phyloP scores from a whole-genome alignment of 2,329 filamentous ascomycete species.

The Escovopsis weberi region DNA sequence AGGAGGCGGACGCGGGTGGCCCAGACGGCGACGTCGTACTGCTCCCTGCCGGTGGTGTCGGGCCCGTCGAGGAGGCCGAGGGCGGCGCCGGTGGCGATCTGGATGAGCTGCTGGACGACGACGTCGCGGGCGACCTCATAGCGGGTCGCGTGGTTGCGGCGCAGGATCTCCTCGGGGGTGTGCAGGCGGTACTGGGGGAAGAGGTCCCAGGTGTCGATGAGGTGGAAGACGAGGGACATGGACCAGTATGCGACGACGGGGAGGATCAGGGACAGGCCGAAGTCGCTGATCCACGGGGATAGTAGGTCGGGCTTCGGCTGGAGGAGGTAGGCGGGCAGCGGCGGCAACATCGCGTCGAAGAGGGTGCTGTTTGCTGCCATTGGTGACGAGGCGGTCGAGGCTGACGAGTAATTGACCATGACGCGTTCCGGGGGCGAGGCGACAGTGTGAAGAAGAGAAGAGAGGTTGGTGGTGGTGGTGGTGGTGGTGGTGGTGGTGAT shows the following conservation, averaged over 20 bases:
- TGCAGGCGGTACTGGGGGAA: slow-evolving; percentile 89
- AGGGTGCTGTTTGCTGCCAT: slow-evolving; percentile 39
- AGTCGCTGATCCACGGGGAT: slow-evolving; percentile 66
- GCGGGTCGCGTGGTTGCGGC: slow-evolving; percentile 74
- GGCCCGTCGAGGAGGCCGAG: slow-evolving; percentile 59
- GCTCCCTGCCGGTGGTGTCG: slow-evolving; percentile 61
- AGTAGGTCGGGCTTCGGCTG: slow-evolving; percentile 50
- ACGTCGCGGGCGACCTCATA: slow-evolving; percentile 85
- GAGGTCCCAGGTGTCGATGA: slow-evolving; percentile 70
- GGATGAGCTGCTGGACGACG: slow-evolving; percentile 79
- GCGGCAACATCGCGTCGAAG: slow-evolving; percentile 51
- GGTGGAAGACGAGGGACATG: slow-evolving; percentile 73
- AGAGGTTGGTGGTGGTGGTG: too few species aligned
- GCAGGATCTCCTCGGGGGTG: slow-evolving; percentile 79
- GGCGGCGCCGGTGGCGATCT: slow-evolving; percentile 55
- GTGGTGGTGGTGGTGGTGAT: too few species aligned
- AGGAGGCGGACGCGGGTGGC: slow-evolving; percentile 66
- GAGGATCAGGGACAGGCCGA: slow-evolving; percentile 58
- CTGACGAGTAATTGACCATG: slow-evolving; percentile 27
- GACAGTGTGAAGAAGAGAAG: too few species aligned
- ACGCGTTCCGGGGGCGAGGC: not conserved
- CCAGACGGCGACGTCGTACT: slow-evolving; percentile 83
- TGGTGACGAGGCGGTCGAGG: slow-evolving; percentile 13
- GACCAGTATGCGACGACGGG: slow-evolving; percentile 82
- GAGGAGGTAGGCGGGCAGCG: slow-evolving; percentile 70